These are phyloP conservation scores for Ogataea neopini DNA, from an alignment of 805 yeast species.

Conservation along the genomic window DNA sequence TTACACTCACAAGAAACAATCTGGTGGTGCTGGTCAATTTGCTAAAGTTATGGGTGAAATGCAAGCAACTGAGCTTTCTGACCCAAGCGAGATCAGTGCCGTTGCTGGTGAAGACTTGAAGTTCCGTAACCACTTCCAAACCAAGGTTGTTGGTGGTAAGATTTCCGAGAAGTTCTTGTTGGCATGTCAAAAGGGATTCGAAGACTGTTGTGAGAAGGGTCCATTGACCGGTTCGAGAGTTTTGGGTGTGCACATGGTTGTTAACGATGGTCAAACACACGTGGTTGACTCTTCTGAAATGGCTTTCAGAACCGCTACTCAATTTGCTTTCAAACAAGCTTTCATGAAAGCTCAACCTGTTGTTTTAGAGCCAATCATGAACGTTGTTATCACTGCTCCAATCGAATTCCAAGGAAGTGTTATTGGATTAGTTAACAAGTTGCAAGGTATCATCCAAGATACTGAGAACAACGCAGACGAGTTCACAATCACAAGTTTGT, in stretches of 20 bases:
- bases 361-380: conserved; percentile 95
- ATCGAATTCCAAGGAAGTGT: conserved; percentile 93
- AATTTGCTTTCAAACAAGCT: conserved; percentile 89
- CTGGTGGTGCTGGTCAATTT: conserved; percentile 99
- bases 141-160: conserved; percentile 94
- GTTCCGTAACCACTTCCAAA: conserved; percentile 69
- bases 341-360: conserved; percentile 83
- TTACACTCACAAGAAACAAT: conserved; percentile 94
- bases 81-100: conserved; percentile 41
- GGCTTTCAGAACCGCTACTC: conserved; percentile 91
- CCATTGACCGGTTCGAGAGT: conserved; percentile 95
- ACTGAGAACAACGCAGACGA: conserved; percentile 95
- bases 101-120: conserved; percentile 32
- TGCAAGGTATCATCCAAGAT: conserved; percentile 88
- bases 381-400: conserved; percentile 90
- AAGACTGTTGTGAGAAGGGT: conserved; percentile 92
- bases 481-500: conserved; percentile 89
- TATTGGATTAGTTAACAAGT: conserved; percentile 88
- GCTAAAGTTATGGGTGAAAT: conserved; percentile 92
- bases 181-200: conserved; percentile 95
- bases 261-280: conserved; percentile 97
- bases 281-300: conserved; percentile 96
- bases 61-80: conserved; percentile 50
- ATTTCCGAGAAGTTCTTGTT: conserved; percentile 91
- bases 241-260: conserved; percentile 87